Evolutionary conservation across 2,329 filamentous ascomycete genomes (phyloP), one percentile per base, ranked within the genome.

Genomic region (Paecilomyces niveus): DNA sequence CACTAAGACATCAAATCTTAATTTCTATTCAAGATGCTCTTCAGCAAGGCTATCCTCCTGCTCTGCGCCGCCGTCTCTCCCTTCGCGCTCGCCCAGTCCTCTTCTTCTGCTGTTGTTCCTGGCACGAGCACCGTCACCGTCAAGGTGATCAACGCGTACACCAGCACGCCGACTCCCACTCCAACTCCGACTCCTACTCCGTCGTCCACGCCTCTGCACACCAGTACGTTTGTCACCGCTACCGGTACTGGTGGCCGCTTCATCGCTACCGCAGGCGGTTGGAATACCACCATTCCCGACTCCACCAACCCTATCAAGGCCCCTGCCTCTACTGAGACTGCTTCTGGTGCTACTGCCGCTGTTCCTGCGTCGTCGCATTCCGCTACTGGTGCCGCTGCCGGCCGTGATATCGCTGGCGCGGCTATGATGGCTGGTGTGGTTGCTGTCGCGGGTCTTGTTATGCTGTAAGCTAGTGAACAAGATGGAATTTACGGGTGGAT

Each of bases 11-110:
- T 18, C 15, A 26, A 33, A 21, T 21, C 51, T 58, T n/a, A n/a
- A 15, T 7, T 5, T 15, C 13, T 15, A 35, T 3, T n/a, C 58
- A 66, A 62, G 10, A 74, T 74, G 72, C 66, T 72, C 53, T 64
- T 74, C 66, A 62, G 64, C 61, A 75, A 73, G 61, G 58, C 67
- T 59, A 59, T 74, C 56, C 53, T 72, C 35, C 59, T 73, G 55
- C 61, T 67, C 53, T 61, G 63, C 31, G 64, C 68, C 50, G 67
- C 65, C 54, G 58, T 72, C 33, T 63, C 66, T 32, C 70, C 70
- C 15, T 55, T 70, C 54, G 67, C 68, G 35, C 60, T 70, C 24
- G 71, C 69, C 18, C 64, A 67, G 32, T 63, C 64, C 56, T 22
- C 22, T 22, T 22, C 22, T 22, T 29, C 18, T 21, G 59, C 64